Conservation (phyloP, 1,284 basidiomycete species). For the Meripilus lineatus region DNA sequence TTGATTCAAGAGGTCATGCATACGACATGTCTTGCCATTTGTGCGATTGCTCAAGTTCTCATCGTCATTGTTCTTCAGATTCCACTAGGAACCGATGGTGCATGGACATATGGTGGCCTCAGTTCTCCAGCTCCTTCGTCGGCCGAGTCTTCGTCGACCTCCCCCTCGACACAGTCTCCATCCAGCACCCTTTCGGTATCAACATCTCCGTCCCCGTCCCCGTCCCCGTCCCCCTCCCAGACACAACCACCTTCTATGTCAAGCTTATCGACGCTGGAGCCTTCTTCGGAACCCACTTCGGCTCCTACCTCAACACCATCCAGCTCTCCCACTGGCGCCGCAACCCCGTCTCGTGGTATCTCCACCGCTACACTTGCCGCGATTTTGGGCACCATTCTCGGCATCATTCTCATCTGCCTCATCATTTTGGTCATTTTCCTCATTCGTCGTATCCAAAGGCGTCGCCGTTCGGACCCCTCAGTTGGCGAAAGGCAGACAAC, state of each 20-base stretch:
- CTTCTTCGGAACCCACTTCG: too few species aligned
- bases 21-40: neutral
- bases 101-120: conserved; percentile 62
- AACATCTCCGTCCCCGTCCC: conserved; percentile 23
- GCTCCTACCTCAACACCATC: conserved; percentile 16
- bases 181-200: conserved; percentile 14
- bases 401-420: conserved; percentile 41
- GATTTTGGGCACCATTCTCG: conserved; percentile 34
- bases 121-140: conserved; percentile 22
- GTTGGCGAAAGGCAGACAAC: too few species aligned
- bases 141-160: conserved; percentile 14
- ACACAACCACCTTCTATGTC: too few species aligned
- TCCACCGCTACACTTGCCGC: conserved; percentile 24
- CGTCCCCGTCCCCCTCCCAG: conserved; percentile 10
- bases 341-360: conserved; percentile 21
- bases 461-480: conserved; percentile 20
- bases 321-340: conserved; percentile 12
- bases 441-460: conserved; percentile 38
- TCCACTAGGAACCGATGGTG: conserved; percentile 53
- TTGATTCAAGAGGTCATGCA: neutral
- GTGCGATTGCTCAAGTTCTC: neutral
- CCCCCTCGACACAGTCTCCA: conserved; percentile 19
- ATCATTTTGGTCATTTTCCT: conserved; percentile 46
- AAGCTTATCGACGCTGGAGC: too few species aligned
- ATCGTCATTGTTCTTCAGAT: conserved; percentile 56